Evolutionary conservation across 2,329 filamentous ascomycete genomes (phyloP), one percentile per base, ranked within the genome.

Genomic region (Xylariaceae sp.): DNA sequence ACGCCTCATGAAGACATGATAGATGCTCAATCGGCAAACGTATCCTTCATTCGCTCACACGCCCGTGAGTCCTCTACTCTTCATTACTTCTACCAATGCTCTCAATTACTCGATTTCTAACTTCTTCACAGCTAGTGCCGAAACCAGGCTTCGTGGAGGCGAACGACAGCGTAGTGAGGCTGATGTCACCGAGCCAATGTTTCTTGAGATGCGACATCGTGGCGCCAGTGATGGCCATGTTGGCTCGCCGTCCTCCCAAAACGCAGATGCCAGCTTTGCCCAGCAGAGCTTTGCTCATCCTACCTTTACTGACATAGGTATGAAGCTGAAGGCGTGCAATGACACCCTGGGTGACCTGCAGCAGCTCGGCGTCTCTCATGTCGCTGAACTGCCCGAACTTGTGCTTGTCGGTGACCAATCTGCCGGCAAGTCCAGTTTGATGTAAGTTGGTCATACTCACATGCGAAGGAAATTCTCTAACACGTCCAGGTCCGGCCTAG

Each of bases 331-430:
- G 38, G 71, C 76, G 0, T 78, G 82, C 37, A 82, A 88, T 2
- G 72, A 85, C 35, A 78, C 78, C 0, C 74, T 89, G 0, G 78
- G 78, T 3, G 77, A 84, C 36, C 74, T 95, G 0, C 79, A 87
- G 38, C 74, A 81, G 4, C 73, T 91, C 0, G 87, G 85, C 0
- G 81, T 95, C 1, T 81, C 85, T 37, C 78, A 85, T 15, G 76
- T 81, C 4, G 77, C 88, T 0, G 77, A 79, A 0, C 68, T 95
- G 0, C 88, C 89, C 0, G 87, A 89, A 51, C 80, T 94, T 9
- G 85, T 91, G 4, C 78, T 95, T 0, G 80, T 95, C 0, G 89
- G 89, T 0, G 89, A 95, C 37, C 89, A 95, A 55, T 87, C 80
- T 0, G 85, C 88, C 0, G 90, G 89, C 0, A 95, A 95, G 58